phyloP scores from a whole-genome alignment of 202 grass and related monocot genomes.

The Bolboschoenoplectus hybrid region DNA sequence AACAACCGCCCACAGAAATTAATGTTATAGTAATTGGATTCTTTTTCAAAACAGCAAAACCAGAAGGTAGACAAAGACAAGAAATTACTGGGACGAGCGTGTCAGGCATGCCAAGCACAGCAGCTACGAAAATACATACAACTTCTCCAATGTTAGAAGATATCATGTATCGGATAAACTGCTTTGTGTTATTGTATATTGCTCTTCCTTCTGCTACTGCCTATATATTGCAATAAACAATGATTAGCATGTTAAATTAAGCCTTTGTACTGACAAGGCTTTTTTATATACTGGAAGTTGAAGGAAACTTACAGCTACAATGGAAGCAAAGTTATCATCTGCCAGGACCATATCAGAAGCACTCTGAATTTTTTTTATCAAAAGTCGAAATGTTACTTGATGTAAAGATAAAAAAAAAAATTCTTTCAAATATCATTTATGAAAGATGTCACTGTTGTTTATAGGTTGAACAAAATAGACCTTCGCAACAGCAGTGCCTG shows the following conservation, averaged over 20 bases:
- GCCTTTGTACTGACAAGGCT: neutral
- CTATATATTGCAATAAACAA: conserved; percentile 52
- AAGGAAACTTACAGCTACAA: conserved; percentile 84
- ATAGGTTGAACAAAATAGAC: conserved; percentile 44
- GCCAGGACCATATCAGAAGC: conserved; percentile 99
- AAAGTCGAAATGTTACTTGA: conserved; percentile 5
- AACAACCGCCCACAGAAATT: conserved; percentile 9
- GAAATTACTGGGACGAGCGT: conserved; percentile 85
- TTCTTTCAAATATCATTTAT: conserved; percentile 16
- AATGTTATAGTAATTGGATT: neutral
- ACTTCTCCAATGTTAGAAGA: conserved; percentile 99
- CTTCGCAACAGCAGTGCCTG: conserved; percentile 98
- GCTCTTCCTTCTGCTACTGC: conserved; percentile 97
- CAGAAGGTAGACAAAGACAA: neutral
- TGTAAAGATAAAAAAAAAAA: conserved; percentile 18
- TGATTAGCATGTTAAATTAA: conserved; percentile 40
- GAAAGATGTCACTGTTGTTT: conserved; percentile 30
- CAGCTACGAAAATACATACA: conserved; percentile 97
- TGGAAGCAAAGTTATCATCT: conserved; percentile 98
- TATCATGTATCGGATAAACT: conserved; percentile 99
- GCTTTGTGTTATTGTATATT: conserved; percentile 99
- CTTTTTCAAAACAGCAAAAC: conserved; percentile 6
- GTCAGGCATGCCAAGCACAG: conserved; percentile 95
- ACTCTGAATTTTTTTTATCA: conserved; percentile 69
- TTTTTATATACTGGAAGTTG: conserved; percentile 43